Conservation (phyloP, 2,329 filamentous ascomycete genomes). For the Apiospora saccharicola region DNA sequence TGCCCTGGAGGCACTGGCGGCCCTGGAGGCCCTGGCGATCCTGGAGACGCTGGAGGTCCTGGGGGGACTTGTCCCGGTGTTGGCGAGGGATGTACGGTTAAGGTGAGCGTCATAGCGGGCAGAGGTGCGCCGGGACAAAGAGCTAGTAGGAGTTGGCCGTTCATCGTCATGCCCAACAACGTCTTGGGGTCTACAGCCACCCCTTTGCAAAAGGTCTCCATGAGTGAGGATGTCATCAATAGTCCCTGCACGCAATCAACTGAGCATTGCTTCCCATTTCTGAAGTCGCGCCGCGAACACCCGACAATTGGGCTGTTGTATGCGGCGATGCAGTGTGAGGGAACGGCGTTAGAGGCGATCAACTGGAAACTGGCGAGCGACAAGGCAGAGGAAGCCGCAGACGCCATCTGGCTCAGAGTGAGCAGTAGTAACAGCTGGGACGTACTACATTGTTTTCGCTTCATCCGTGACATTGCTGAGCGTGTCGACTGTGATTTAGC, state of each 20-base stretch:
- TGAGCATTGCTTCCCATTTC: conserved; percentile 26
- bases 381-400: conserved; percentile 21
- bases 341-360: conserved; percentile 27
- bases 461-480: conserved; percentile 19
- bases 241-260: conserved; percentile 25
- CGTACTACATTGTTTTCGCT: conserved; percentile 1
- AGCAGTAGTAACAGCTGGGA: conserved; percentile 4
- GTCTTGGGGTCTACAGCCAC: conserved; percentile 24
- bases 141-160: conserved; percentile 22
- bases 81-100: conserved; percentile 24
- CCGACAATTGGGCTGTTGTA: conserved; percentile 27
- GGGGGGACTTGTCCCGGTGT: conserved; percentile 9
- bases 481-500: neutral
- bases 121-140: conserved; percentile 26
- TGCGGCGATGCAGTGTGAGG: conserved; percentile 25
- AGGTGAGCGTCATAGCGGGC: conserved; percentile 23
- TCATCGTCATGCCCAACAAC: conserved; percentile 25
- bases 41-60: neutral
- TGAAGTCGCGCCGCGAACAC: conserved; percentile 25
- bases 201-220: conserved; percentile 25
- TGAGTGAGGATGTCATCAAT: conserved; percentile 1
- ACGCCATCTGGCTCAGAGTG: neutral
- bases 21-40: neutral
- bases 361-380: conserved; percentile 28
- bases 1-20: neutral